phyloP scores from a whole-genome alignment of 2,329 filamentous ascomycete species.

The Didymella pinodella region DNA sequence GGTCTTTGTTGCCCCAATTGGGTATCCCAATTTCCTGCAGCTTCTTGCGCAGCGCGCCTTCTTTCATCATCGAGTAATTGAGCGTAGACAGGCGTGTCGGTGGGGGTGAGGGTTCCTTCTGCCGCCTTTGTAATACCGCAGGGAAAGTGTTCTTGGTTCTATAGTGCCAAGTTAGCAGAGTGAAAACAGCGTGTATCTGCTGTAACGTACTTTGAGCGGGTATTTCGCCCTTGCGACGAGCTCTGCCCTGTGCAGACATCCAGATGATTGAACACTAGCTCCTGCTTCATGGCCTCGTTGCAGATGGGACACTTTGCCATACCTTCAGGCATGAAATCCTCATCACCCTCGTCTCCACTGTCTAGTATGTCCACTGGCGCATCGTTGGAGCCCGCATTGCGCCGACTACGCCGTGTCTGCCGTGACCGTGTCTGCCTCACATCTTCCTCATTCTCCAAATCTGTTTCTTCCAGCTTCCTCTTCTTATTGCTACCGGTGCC shows the following conservation, averaged over 20 bases:
- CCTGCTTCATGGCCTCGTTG: slow-evolving; percentile 77
- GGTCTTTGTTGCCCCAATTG: slow-evolving; percentile 68
- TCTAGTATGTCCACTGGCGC: slow-evolving; percentile 49
- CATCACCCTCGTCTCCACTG: slow-evolving; percentile 51
- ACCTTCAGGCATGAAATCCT: slow-evolving; percentile 67
- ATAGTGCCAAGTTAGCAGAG: slow-evolving; percentile 15
- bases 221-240: slow-evolving; percentile 36
- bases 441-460: slow-evolving; percentile 53
- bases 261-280: slow-evolving; percentile 79
- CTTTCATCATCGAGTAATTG: slow-evolving; percentile 88
- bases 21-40: slow-evolving; percentile 81
- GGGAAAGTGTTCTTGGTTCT: slow-evolving; percentile 37
- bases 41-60: slow-evolving; percentile 79
- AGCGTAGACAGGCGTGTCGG: slow-evolving; percentile 69
- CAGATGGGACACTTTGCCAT: slow-evolving; percentile 88
- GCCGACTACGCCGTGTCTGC: slow-evolving; percentile 51
- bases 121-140: slow-evolving; percentile 33
- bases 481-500: slow-evolving; percentile 50
- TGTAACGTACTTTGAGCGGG: slow-evolving; percentile 41
- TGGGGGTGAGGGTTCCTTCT: slow-evolving; percentile 52
- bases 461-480: slow-evolving; percentile 60
- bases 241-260: slow-evolving; percentile 67
- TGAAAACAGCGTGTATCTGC: not conserved
- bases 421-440: slow-evolving; percentile 48
- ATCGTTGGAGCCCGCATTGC: slow-evolving; percentile 37